A percentile compares a stretch with the other conserved stretches of the same genome.
phyloP scores from a whole-genome alignment of 1,284 basidiomycete species.

The Malassezia furfur region DNA sequence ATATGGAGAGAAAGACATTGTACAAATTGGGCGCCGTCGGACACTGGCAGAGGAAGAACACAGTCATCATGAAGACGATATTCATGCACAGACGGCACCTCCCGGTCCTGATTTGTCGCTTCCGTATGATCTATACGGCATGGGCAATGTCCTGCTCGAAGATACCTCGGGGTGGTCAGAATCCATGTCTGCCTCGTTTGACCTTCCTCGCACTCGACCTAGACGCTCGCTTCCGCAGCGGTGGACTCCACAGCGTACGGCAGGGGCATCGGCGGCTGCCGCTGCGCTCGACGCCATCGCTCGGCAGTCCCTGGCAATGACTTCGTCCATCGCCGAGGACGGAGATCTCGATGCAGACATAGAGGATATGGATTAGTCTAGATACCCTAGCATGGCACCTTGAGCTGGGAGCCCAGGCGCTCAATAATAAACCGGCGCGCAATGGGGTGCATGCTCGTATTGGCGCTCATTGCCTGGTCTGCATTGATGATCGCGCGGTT shows the following conservation, averaged over 20 bases:
- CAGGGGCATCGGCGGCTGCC: slow-evolving; percentile 17
- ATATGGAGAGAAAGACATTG: slow-evolving; percentile 35
- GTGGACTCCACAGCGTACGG: slow-evolving; percentile 13
- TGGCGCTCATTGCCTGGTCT: slow-evolving; percentile 12
- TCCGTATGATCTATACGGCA: not conserved
- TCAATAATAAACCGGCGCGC: slow-evolving; percentile 13
- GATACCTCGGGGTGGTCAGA: not conserved
- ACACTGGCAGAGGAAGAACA: slow-evolving; percentile 36
- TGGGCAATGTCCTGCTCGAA: not conserved
- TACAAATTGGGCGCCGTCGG: slow-evolving; percentile 33
- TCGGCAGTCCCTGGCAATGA: slow-evolving; percentile 12
- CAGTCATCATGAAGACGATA: slow-evolving; percentile 30
- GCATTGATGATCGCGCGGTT: not conserved
- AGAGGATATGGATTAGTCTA: slow-evolving; percentile 27
- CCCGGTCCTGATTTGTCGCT: not conserved
- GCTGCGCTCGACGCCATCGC: slow-evolving; percentile 16
- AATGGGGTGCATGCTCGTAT: slow-evolving; percentile 10
- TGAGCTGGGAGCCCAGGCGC: slow-evolving; percentile 7
- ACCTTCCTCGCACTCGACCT: not conserved
- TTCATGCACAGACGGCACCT: not conserved
- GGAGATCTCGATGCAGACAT: slow-evolving; percentile 32
- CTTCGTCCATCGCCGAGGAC: slow-evolving; percentile 22
- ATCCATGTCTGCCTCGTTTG: not conserved
- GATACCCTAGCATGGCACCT: slow-evolving; percentile 7
- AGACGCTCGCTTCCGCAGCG: slow-evolving; percentile 15